Evolutionary conservation across 495 filamentous ascomycete genomes (phyloP).

Genomic region (Lasiosphaeria ovina): DNA sequence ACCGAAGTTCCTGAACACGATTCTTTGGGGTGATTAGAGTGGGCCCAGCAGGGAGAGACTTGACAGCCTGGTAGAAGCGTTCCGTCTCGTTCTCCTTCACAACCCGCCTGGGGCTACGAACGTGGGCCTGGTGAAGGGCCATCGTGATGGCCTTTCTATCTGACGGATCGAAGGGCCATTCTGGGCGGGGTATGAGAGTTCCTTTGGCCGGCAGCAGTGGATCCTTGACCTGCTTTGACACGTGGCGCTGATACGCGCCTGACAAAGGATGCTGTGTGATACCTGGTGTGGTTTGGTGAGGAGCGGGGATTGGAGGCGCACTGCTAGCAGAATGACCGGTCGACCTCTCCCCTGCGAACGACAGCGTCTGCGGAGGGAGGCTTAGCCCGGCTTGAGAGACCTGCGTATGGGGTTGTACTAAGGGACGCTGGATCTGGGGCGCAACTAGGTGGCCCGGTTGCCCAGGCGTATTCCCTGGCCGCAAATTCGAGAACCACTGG

Average conservation of each 20-base stretch:
- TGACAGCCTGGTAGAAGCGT: slow-evolving; percentile 49
- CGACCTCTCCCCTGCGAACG: neutral
- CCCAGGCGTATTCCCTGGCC: neutral
- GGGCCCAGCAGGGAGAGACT: slow-evolving; percentile 43
- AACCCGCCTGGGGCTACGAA: slow-evolving; percentile 53
- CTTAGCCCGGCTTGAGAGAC: neutral
- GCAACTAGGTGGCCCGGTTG: slow-evolving; percentile 6
- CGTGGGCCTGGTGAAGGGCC: slow-evolving; percentile 57
- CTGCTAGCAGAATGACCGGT: neutral
- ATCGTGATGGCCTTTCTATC: slow-evolving; percentile 45
- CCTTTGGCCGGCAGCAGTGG: slow-evolving; percentile 22
- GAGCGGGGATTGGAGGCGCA: neutral
- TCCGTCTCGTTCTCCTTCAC: slow-evolving; percentile 26
- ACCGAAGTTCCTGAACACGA: slow-evolving; percentile 30
- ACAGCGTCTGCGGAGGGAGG: neutral
- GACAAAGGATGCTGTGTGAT: slow-evolving; percentile 13
- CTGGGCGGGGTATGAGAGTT: slow-evolving; percentile 16
- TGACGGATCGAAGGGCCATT: slow-evolving; percentile 38
- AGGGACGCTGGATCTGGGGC: slow-evolving; percentile 3
- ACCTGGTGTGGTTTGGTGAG: neutral
- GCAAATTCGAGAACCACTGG: neutral
- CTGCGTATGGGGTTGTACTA: neutral
- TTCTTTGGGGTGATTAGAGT: slow-evolving; percentile 29
- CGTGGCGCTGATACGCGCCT: slow-evolving; percentile 15
- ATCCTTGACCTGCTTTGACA: neutral